These are phyloP conservation scores for Emericellopsis cladophorae DNA, from an alignment of 2,329 filamentous ascomycete species.

Conservation along the genomic window DNA sequence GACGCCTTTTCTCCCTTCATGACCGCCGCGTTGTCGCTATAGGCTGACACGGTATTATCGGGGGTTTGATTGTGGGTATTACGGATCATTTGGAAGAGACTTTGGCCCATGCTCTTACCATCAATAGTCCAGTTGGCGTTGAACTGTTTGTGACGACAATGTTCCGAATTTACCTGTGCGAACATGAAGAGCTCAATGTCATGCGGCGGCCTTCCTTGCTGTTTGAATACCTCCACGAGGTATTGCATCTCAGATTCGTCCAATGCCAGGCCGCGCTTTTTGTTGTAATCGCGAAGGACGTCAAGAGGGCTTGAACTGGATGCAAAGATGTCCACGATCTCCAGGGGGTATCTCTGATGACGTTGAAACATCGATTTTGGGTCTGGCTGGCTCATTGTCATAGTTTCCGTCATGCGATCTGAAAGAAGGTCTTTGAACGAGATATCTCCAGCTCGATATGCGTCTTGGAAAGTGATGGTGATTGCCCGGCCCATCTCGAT, in stretches of 20 bases:
- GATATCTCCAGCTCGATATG: slow-evolving; percentile 30
- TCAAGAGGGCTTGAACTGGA: slow-evolving; percentile 52
- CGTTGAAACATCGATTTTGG: slow-evolving; percentile 71
- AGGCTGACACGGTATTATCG: slow-evolving; percentile 80
- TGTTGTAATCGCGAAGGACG: slow-evolving; percentile 73
- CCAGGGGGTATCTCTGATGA: slow-evolving; percentile 45
- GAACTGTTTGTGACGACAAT: slow-evolving; percentile 80
- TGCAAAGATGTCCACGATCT: slow-evolving; percentile 63
- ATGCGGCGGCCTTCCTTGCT: slow-evolving; percentile 49
- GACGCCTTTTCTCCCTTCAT: slow-evolving; percentile 25
- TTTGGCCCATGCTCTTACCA: slow-evolving; percentile 64
- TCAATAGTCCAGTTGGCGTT: slow-evolving; percentile 96
- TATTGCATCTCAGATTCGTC: slow-evolving; percentile 88
- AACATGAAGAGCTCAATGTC: slow-evolving; percentile 99
- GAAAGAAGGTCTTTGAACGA: slow-evolving; percentile 61
- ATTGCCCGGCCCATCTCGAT: slow-evolving; percentile 81
- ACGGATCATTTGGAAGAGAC: slow-evolving; percentile 89
- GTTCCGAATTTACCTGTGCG: slow-evolving; percentile 96
- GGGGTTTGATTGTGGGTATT: slow-evolving; percentile 83
- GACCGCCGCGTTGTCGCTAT: slow-evolving; percentile 97
- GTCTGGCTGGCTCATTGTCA: slow-evolving; percentile 54
- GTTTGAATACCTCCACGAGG: slow-evolving; percentile 50
- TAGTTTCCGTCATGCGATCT: slow-evolving; percentile 91
- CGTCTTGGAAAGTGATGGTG: slow-evolving; percentile 47
- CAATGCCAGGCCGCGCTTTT: slow-evolving; percentile 69